Evolutionary conservation across 1,284 basidiomycete genomes (phyloP).

Genomic region (Trichosporon ovoides): DNA sequence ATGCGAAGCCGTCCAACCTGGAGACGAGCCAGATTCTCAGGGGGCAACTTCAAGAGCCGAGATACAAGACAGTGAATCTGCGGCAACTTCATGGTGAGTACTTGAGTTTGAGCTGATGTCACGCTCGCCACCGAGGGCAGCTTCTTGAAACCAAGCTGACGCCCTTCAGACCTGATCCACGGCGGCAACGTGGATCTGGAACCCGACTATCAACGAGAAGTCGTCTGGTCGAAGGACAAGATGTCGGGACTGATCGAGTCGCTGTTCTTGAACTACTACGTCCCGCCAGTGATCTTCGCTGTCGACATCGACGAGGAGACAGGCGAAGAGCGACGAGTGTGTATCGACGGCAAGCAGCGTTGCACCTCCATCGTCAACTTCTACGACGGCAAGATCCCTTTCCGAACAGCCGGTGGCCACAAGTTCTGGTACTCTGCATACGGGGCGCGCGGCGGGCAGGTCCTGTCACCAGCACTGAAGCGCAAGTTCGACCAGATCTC

Average conservation of each 20-base stretch:
- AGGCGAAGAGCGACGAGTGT: slow-evolving; percentile 28
- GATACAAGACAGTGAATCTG: slow-evolving; percentile 23
- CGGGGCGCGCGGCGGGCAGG: slow-evolving; percentile 13
- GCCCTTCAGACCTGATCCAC: slow-evolving; percentile 33
- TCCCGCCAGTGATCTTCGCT: slow-evolving; percentile 45
- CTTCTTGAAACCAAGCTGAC: no score
- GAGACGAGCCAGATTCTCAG: slow-evolving; percentile 15
- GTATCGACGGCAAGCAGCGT: slow-evolving; percentile 48
- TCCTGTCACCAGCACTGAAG: slow-evolving; percentile 29
- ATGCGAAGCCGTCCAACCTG: slow-evolving; percentile 16
- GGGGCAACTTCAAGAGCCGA: slow-evolving; percentile 27
- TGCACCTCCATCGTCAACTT: slow-evolving; percentile 39
- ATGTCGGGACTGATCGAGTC: slow-evolving; percentile 34
- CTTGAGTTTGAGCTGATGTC: not conserved
- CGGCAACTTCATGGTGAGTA: slow-evolving; percentile 33
- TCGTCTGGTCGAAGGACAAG: slow-evolving; percentile 40
- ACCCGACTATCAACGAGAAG: slow-evolving; percentile 44
- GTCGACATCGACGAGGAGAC: slow-evolving; percentile 9
- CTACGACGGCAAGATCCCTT: slow-evolving; percentile 41
- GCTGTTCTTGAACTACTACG: slow-evolving; percentile 43
- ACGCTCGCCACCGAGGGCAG: no score
- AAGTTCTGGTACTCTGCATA: slow-evolving; percentile 32
- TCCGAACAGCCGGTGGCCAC: slow-evolving; percentile 24
- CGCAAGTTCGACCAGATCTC: slow-evolving; percentile 36
- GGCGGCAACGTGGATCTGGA: slow-evolving; percentile 33